These are phyloP conservation scores for Lojkania enalia DNA, from an alignment of 2,329 filamentous ascomycete genomes.

Conservation along the genomic window DNA sequence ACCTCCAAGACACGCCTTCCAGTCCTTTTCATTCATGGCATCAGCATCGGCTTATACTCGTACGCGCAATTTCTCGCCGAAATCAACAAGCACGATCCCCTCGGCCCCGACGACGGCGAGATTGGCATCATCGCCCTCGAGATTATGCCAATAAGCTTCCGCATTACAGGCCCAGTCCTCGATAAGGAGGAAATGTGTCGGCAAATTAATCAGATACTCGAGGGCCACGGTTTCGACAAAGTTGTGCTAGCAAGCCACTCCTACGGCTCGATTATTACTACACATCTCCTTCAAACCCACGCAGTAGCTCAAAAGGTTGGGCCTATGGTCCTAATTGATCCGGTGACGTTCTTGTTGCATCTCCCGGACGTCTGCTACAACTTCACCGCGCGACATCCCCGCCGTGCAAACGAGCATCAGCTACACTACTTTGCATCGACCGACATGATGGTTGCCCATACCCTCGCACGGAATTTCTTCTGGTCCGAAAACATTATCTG, in stretches of 20 bases:
- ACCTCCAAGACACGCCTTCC: conserved; percentile 61
- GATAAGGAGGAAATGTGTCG: conserved; percentile 57
- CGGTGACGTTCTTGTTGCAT: conserved; percentile 69
- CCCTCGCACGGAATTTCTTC: conserved; percentile 68
- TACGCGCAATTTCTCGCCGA: conserved; percentile 62
- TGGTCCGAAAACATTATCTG: conserved; percentile 73
- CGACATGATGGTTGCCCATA: conserved; percentile 68
- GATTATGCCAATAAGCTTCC: conserved; percentile 66
- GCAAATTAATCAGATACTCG: conserved; percentile 61
- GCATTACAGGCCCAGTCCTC: conserved; percentile 60
- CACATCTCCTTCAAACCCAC: conserved; percentile 61
- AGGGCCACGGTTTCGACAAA: conserved; percentile 59
- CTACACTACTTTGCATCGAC: conserved; percentile 71
- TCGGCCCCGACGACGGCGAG: conserved; percentile 45
- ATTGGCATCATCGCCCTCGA: conserved; percentile 69
- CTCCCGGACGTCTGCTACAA: conserved; percentile 73
- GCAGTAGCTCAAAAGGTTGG: conserved; percentile 52
- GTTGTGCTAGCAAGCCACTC: conserved; percentile 65
- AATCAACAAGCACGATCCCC: conserved; percentile 47
- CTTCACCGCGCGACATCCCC: conserved; percentile 51
- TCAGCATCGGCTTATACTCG: conserved; percentile 68
- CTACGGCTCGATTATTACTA: conserved; percentile 66
- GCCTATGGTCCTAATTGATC: conserved; percentile 60
- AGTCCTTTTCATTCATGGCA: conserved; percentile 71
- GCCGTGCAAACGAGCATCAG: conserved; percentile 67